Conservation (phyloP, 164 flowering plant genomes). For the Umbellularia californica region DNA sequence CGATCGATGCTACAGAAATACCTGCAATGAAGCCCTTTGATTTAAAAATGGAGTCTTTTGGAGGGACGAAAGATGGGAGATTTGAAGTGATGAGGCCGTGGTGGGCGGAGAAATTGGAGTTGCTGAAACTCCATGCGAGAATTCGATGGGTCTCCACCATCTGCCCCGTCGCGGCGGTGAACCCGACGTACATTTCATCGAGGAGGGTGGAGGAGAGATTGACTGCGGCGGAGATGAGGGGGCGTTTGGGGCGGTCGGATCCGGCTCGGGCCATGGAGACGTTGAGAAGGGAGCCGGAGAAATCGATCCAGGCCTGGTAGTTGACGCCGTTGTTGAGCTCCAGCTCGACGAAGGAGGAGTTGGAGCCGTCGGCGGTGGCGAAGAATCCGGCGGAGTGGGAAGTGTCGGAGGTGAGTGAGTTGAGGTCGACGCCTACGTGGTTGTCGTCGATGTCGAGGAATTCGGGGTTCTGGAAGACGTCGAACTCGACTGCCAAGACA, state of each 20-base stretch:
- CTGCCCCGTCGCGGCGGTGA: conserved; percentile 33
- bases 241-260: conserved; percentile 21
- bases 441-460: conserved; percentile 30
- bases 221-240: conserved; percentile 17
- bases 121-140: conserved; percentile 44
- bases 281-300: conserved; percentile 13
- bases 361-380: background rate
- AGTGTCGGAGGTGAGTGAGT: conserved; percentile 24
- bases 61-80: conserved; percentile 38
- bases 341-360: conserved; percentile 13
- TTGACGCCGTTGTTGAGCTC: conserved; percentile 29
- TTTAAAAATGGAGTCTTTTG: conserved; percentile 6
- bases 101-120: conserved; percentile 30
- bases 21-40: conserved; percentile 27
- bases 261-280: conserved; percentile 42
- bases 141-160: conserved; percentile 34
- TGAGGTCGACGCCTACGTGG: conserved; percentile 36
- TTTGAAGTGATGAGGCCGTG: conserved; percentile 28
- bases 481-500: conserved; percentile 34
- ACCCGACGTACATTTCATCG: conserved; percentile 46
- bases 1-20: conserved; percentile 13
- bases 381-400: conserved; percentile 29
- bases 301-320: conserved; percentile 48
- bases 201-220: conserved; percentile 31
- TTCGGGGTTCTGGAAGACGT: conserved; percentile 31